Percentiles rank a stretch among this genome's conserved stretches.
Evolutionary conservation across 176 grass and related monocot genomes (phyloP).

Genomic region (Saccharum officinarum): DNA sequence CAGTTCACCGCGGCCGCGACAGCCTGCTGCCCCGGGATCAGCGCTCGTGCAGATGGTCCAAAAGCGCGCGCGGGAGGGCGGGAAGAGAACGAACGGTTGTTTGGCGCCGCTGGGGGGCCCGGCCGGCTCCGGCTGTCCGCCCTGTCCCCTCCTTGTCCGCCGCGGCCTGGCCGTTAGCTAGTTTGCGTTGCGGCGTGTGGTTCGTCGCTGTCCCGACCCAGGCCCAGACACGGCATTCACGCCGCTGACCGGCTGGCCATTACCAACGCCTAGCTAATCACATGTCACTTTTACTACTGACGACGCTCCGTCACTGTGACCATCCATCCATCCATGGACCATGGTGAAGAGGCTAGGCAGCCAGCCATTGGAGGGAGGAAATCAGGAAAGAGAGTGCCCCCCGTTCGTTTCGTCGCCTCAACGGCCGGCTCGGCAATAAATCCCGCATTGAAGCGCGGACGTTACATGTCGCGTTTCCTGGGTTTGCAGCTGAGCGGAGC

Average conservation of each 20-base stretch:
- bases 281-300: not conserved
- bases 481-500: not conserved
- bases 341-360: not conserved
- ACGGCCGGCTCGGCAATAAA: slow-evolving; percentile 17
- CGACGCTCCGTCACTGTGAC: not conserved
- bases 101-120: not conserved
- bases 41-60: slow-evolving; percentile 23
- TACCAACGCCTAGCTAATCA: not conserved
- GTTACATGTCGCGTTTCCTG: not conserved
- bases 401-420: not conserved
- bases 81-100: slow-evolving; percentile 1
- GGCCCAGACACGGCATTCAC: slow-evolving; percentile 19
- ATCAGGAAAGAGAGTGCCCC: not conserved
- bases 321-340: not conserved
- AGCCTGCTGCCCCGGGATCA: slow-evolving; percentile 32
- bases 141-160: not conserved
- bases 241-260: not conserved
- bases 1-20: slow-evolving; percentile 28
- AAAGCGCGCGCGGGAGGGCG: slow-evolving; percentile 5
- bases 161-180: not conserved
- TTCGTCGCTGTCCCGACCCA: slow-evolving; percentile 13
- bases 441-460: slow-evolving; percentile 15
- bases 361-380: not conserved
- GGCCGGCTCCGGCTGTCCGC: not conserved
- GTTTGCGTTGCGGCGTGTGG: not conserved